Percentiles rank a stretch among this genome's conserved stretches.
phyloP scores from a whole-genome alignment of 1,284 basidiomycete species.

The Flammula alnicola region DNA sequence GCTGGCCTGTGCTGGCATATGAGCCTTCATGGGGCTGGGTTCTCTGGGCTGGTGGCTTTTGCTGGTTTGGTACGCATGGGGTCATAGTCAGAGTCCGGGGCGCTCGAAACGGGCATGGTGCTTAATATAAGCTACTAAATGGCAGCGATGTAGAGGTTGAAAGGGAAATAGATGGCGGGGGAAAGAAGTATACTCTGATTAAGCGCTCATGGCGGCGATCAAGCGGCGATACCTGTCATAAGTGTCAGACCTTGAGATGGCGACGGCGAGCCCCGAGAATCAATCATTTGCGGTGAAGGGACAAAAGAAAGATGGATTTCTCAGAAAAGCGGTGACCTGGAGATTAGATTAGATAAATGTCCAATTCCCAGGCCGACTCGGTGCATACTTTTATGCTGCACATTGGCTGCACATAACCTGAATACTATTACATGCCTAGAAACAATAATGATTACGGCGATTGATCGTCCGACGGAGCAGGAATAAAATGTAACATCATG shows the following conservation, averaged over 20 bases:
- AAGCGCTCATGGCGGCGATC: conserved; percentile 1
- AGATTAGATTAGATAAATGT: background rate
- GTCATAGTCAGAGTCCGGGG: background rate
- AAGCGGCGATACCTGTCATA: too few species aligned
- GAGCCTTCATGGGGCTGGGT: background rate
- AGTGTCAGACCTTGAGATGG: background rate
- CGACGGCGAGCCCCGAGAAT: background rate
- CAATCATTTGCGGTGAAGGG: too few species aligned
- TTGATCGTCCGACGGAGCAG: conserved; percentile 22
- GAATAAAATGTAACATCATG: conserved; percentile 15
- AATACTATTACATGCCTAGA: too few species aligned
- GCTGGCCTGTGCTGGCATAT: background rate
- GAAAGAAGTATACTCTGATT: conserved; percentile 1
- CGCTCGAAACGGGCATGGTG: background rate
- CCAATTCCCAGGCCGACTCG: background rate
- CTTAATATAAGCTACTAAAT: background rate
- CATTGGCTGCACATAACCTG: too few species aligned
- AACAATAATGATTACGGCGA: conserved; percentile 22
- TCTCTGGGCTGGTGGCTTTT: background rate
- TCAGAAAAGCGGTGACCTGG: too few species aligned
- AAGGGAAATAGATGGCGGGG: background rate
- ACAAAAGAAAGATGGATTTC: too few species aligned
- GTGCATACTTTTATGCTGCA: too few species aligned
- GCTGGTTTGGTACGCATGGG: background rate
- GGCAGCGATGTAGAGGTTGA: too few species aligned